These are phyloP conservation scores for Sporothrix humicola DNA, from an alignment of 2,329 filamentous ascomycete genomes.

Conservation along the genomic window DNA sequence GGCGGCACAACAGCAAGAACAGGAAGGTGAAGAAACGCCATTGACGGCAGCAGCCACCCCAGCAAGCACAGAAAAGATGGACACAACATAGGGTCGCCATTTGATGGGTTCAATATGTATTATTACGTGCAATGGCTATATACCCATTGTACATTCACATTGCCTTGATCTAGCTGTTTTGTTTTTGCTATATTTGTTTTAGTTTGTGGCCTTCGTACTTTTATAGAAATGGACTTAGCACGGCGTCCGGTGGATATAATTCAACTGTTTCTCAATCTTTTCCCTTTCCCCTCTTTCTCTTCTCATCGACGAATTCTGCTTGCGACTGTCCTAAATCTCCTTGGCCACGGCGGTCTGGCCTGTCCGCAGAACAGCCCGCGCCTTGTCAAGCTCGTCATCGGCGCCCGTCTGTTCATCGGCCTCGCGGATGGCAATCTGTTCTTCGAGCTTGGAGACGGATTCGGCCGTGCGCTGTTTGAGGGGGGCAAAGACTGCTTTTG, in stretches of 20 bases:
- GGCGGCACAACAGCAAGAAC: not conserved
- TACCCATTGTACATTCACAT: not conserved
- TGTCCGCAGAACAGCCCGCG: constrained; percentile 59
- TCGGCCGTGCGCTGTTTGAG: constrained; percentile 73
- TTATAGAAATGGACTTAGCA: constrained; percentile 10
- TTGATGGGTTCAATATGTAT: constrained; percentile 17
- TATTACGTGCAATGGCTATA: not conserved
- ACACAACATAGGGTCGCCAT: constrained; percentile 54
- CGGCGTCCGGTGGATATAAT: constrained; percentile 26
- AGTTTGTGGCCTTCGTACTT: not conserved
- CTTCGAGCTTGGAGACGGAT: constrained; percentile 74
- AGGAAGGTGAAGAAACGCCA: not conserved
- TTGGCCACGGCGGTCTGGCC: constrained; percentile 52
- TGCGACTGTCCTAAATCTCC: constrained; percentile 25
- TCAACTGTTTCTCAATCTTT: not conserved
- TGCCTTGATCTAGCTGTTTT: not conserved
- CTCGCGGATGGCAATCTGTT: constrained; percentile 71
- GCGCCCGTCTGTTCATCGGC: constrained; percentile 39
- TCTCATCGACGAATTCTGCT: not conserved
- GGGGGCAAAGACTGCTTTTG: constrained; percentile 77
- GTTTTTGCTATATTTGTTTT: not conserved
- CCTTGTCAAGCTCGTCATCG: constrained; percentile 59
- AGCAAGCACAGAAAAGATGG: constrained; percentile 62
- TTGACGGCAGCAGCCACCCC: not conserved
- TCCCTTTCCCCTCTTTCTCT: not conserved